Evolutionary conservation across 2,329 filamentous ascomycete species (phyloP).

Genomic region (Hymenoscyphus linearis): DNA sequence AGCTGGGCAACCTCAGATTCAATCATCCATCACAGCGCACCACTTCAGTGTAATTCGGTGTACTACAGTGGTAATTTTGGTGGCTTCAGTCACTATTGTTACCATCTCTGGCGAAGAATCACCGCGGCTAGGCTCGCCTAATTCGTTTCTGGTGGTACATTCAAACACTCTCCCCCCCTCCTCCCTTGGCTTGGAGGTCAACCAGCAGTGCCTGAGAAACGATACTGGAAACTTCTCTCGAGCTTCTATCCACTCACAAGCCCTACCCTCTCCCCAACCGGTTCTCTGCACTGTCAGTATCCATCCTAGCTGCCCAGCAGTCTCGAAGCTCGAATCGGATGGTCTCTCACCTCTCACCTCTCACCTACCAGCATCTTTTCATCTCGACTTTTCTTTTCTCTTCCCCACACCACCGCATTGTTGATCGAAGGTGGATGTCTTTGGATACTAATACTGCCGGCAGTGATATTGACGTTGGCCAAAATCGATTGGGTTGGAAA

Average conservation of each 20-base stretch:
- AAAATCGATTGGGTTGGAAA: constrained; percentile 1
- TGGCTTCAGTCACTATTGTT: neutral
- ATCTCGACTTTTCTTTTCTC: constrained; percentile 1
- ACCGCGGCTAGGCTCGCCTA: neutral
- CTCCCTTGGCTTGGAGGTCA: neutral
- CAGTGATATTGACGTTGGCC: constrained; percentile 8
- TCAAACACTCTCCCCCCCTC: neutral
- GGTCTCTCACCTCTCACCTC: neutral
- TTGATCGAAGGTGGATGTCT: constrained; percentile 9
- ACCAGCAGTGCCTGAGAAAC: neutral
- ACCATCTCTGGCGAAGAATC: neutral
- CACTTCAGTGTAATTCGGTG: too few relatives aligned
- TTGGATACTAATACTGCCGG: constrained; percentile 15
- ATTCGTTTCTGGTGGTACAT: neutral
- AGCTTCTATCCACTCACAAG: neutral
- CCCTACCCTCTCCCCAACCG: neutral
- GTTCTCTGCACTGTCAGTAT: neutral
- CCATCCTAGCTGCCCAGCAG: neutral
- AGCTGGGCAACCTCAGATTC: neutral
- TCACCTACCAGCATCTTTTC: neutral
- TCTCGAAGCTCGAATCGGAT: constrained; percentile 8
- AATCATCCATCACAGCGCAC: neutral
- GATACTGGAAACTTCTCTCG: neutral
- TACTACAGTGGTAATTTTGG: neutral
- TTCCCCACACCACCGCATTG: constrained; percentile 10